These are phyloP conservation scores for Micractinium conductrix DNA, from an alignment of 139 green algal species.

Conservation along the genomic window DNA sequence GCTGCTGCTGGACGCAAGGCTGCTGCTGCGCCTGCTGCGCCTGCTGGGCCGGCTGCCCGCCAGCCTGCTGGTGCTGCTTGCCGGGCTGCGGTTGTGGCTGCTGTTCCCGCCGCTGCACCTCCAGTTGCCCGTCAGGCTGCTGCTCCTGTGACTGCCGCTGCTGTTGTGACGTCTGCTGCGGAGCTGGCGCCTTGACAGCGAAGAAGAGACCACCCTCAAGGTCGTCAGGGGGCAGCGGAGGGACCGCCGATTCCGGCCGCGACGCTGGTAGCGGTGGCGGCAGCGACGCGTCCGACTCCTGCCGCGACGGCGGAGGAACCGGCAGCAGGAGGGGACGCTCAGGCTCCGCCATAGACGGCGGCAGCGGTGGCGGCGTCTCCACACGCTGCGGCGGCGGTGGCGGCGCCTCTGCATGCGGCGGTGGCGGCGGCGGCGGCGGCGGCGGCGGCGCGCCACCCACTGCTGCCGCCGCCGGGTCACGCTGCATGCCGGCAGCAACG, in stretches of 20 bases:
- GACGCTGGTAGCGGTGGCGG: neutral
- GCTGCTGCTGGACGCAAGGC: neutral
- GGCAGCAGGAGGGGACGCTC: neutral
- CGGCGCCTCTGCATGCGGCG: neutral
- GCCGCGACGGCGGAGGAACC: neutral
- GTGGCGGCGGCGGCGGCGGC: constrained; percentile 5
- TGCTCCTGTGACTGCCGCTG: neutral
- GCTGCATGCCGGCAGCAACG: neutral
- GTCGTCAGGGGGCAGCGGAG: neutral
- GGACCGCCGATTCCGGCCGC: neutral
- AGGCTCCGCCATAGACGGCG: neutral
- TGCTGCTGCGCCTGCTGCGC: neutral
- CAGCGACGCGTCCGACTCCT: neutral
- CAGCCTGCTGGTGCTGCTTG: neutral
- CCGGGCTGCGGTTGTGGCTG: neutral
- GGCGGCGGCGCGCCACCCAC: neutral
- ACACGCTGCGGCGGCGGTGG: neutral
- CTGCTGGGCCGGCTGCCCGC: neutral
- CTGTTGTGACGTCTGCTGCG: neutral
- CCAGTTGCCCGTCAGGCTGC: neutral
- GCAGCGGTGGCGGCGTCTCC: neutral
- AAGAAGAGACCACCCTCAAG: neutral
- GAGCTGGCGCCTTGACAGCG: no score
- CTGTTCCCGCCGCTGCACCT: no score
- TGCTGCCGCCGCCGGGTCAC: neutral